phyloP scores from a whole-genome alignment of 805 yeast species.

The Kluyveromyces dobzhanskii region DNA sequence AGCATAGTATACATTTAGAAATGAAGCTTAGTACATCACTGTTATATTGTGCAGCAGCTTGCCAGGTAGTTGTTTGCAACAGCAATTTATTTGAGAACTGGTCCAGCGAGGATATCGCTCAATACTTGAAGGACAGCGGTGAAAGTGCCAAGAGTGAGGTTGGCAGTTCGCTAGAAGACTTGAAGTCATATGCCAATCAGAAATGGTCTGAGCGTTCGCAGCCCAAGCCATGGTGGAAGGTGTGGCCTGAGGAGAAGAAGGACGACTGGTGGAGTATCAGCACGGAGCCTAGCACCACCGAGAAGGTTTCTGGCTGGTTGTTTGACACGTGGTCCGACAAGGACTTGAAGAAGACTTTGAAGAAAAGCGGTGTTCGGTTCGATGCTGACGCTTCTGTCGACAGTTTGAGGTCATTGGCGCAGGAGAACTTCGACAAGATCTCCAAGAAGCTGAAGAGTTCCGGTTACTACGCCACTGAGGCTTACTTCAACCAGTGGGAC shows the following conservation, averaged over 20 bases:
- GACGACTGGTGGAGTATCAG: slow-evolving; percentile 3
- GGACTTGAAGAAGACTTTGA: slow-evolving; percentile 29
- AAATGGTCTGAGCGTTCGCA: slow-evolving; percentile 15
- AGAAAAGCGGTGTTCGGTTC: slow-evolving; percentile 26
- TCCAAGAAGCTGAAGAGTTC: slow-evolving; percentile 30
- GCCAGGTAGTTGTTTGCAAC: background rate
- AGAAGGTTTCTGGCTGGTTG: slow-evolving; percentile 35
- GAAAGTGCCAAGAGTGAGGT: slow-evolving; percentile 14
- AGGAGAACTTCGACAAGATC: slow-evolving; percentile 34
- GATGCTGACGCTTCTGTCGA: slow-evolving; percentile 28
- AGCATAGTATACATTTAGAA: no score
- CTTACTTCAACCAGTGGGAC: slow-evolving; percentile 49
- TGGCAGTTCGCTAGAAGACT: slow-evolving; percentile 15
- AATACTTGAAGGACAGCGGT: slow-evolving; percentile 29
- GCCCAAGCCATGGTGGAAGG: slow-evolving; percentile 26
- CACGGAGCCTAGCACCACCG: slow-evolving; percentile 2
- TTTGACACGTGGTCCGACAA: slow-evolving; percentile 38
- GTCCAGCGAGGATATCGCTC: slow-evolving; percentile 29
- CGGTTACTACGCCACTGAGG: slow-evolving; percentile 42
- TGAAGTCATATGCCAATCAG: slow-evolving; percentile 18
- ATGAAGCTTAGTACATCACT: slow-evolving; percentile 3
- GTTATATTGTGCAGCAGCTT: background rate
- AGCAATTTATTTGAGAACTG: slow-evolving; percentile 20
- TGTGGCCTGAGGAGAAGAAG: slow-evolving; percentile 16
- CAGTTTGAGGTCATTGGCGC: slow-evolving; percentile 35